These are phyloP conservation scores for Trichophyton mentagrophytes DNA, from an alignment of 2,329 filamentous ascomycete species.

Conservation along the genomic window DNA sequence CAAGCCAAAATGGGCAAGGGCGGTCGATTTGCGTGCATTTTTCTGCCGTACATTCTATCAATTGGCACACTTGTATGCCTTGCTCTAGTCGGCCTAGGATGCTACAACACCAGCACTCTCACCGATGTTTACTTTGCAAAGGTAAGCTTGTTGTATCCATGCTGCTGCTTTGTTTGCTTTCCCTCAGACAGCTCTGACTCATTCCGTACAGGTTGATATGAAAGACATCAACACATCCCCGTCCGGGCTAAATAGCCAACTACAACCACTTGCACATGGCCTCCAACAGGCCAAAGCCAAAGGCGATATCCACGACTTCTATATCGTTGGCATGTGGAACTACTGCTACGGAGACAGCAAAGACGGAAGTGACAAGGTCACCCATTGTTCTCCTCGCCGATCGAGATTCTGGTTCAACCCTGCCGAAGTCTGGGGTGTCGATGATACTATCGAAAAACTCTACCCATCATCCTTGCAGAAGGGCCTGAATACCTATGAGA, in stretches of 20 bases:
- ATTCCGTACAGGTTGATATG: constrained; percentile 41
- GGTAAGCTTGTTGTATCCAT: constrained; percentile 20
- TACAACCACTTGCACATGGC: constrained; percentile 21
- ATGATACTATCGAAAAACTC: constrained; percentile 45
- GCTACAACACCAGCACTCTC: constrained; percentile 39
- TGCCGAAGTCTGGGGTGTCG: constrained; percentile 53
- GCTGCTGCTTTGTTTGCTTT: not conserved
- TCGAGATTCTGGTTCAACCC: constrained; percentile 66
- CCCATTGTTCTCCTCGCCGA: constrained; percentile 55
- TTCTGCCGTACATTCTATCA: constrained; percentile 71
- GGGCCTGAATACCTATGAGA: constrained; percentile 60
- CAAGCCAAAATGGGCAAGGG: constrained; percentile 49
- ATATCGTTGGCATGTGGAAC: constrained; percentile 73
- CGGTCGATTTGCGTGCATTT: constrained; percentile 75
- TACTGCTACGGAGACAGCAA: constrained; percentile 58
- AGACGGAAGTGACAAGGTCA: constrained; percentile 39
- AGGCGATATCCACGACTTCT: constrained; percentile 57
- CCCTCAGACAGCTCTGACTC: not conserved
- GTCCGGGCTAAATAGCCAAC: constrained; percentile 26
- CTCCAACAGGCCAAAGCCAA: constrained; percentile 25
- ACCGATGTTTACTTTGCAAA: constrained; percentile 45
- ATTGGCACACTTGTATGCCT: constrained; percentile 61
- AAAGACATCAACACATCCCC: constrained; percentile 45
- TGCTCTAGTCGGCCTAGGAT: constrained; percentile 45
- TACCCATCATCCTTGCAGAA: constrained; percentile 55